phyloP scores from a whole-genome alignment of 768 basidiomycete species.

The Hydnum rufescens region DNA sequence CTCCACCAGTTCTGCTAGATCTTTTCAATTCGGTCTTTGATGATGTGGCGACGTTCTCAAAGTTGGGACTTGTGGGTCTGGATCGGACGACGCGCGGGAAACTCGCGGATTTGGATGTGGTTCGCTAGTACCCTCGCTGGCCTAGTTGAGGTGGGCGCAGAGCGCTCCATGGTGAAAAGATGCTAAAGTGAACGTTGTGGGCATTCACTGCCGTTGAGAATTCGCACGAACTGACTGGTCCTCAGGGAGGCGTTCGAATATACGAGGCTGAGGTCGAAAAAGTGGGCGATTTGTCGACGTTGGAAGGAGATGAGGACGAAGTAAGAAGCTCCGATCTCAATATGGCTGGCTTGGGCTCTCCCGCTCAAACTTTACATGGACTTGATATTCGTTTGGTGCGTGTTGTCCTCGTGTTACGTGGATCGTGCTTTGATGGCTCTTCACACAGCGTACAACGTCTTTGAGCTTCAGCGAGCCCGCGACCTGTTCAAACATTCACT shows the following conservation, averaged over 20 bases:
- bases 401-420: constrained; percentile 16
- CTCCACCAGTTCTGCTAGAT: constrained; percentile 66
- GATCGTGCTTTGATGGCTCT: neutral
- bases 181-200: constrained; percentile 40
- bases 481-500: constrained; percentile 40
- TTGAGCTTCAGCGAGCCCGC: constrained; percentile 41
- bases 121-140: constrained; percentile 58
- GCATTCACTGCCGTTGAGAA: neutral
- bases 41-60: constrained; percentile 58
- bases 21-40: constrained; percentile 55
- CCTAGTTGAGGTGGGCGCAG: constrained; percentile 67
- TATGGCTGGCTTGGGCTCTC: constrained; percentile 59
- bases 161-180: constrained; percentile 42
- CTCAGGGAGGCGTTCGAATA: constrained; percentile 6
- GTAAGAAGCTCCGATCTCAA: constrained; percentile 41
- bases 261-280: constrained; percentile 11
- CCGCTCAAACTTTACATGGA: constrained; percentile 59
- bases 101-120: constrained; percentile 78
- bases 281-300: constrained; percentile 26
- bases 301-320: constrained; percentile 26
- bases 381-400: constrained; percentile 79
- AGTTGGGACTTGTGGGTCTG: constrained; percentile 48
- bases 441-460: constrained; percentile 57
- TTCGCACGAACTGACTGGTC: neutral
- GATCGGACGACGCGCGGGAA: constrained; percentile 46